Conservation (phyloP, 805 yeast genomes). For the Deakozyma indianensis region DNA sequence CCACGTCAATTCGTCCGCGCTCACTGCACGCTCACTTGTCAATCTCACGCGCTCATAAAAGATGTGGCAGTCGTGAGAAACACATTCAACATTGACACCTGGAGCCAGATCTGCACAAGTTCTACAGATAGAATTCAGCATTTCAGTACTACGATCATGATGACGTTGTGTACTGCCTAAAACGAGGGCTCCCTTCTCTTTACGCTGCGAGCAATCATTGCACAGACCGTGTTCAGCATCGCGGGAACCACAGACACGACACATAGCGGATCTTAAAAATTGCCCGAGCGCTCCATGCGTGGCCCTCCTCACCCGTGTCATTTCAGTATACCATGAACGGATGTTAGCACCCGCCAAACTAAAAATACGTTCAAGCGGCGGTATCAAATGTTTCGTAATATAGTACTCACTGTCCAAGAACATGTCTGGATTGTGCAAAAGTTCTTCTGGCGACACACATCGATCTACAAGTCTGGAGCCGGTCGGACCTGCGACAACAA, state of each 20-base stretch:
- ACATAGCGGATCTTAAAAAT: slow-evolving; percentile 9
- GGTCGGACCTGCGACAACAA: slow-evolving; percentile 48
- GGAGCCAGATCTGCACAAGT: slow-evolving; percentile 18
- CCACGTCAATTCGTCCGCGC: no score
- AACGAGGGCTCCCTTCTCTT: slow-evolving; percentile 6
- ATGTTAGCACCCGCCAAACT: slow-evolving; percentile 73
- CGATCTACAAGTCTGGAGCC: slow-evolving; percentile 57
- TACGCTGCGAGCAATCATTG: slow-evolving; percentile 5
- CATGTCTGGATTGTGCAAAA: slow-evolving; percentile 30
- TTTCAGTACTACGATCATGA: slow-evolving; percentile 8
- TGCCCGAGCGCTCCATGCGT: slow-evolving; percentile 6
- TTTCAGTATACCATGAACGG: slow-evolving; percentile 55
- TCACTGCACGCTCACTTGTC: slow-evolving; percentile 15
- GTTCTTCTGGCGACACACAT: slow-evolving; percentile 65
- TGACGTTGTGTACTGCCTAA: slow-evolving; percentile 6
- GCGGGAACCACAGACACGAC: slow-evolving; percentile 8
- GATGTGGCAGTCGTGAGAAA: slow-evolving; percentile 50
- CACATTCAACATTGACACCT: slow-evolving; percentile 29
- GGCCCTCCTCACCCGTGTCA: slow-evolving; percentile 31
- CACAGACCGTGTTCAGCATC: slow-evolving; percentile 8
- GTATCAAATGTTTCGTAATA: slow-evolving; percentile 67
- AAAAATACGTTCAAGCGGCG: slow-evolving; percentile 79
- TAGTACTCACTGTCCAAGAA: slow-evolving; percentile 74
- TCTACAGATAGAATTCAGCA: slow-evolving; percentile 16
- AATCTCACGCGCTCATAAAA: slow-evolving; percentile 36